These are phyloP conservation scores for Abrus precatorius DNA, from an alignment of 306 rosid genomes.

Conservation along the genomic window DNA sequence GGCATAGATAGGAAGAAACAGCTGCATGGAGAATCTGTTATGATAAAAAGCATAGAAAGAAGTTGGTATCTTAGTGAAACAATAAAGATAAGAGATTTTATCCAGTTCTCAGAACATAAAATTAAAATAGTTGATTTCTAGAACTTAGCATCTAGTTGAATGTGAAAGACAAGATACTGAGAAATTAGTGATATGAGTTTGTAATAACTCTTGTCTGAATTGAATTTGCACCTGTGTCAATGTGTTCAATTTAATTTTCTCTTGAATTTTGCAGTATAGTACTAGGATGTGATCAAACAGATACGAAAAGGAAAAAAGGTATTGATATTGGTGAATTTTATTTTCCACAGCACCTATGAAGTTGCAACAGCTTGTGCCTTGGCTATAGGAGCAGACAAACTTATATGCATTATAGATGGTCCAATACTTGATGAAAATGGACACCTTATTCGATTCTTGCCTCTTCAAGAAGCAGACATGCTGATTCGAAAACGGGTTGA, in stretches of 20 bases:
- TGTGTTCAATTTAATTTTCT: conserved; percentile 11
- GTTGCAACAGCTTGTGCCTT: conserved; percentile 86
- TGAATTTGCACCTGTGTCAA: neutral
- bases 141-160: neutral
- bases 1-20: neutral
- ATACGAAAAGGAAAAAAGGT: neutral
- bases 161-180: conserved; percentile 25
- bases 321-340: conserved; percentile 38
- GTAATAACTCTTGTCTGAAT: neutral
- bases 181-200: neutral
- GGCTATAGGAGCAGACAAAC: conserved; percentile 83
- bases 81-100: neutral
- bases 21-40: conserved; percentile 2
- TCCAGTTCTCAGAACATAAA: neutral
- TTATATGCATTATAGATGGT: conserved; percentile 82
- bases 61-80: conserved; percentile 4
- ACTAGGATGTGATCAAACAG: conserved; percentile 3
- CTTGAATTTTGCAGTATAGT: conserved; percentile 2
- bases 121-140: neutral
- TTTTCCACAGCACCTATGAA: conserved; percentile 71
- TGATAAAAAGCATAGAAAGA: conserved; percentile 19
- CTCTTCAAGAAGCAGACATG: conserved; percentile 84
- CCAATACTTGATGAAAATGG: conserved; percentile 77
- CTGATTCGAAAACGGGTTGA: conserved; percentile 70
- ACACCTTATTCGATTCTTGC: conserved; percentile 69